These are phyloP conservation scores for Diaporthe sp. DNA, from an alignment of 2,329 filamentous ascomycete species.

Conservation along the genomic window DNA sequence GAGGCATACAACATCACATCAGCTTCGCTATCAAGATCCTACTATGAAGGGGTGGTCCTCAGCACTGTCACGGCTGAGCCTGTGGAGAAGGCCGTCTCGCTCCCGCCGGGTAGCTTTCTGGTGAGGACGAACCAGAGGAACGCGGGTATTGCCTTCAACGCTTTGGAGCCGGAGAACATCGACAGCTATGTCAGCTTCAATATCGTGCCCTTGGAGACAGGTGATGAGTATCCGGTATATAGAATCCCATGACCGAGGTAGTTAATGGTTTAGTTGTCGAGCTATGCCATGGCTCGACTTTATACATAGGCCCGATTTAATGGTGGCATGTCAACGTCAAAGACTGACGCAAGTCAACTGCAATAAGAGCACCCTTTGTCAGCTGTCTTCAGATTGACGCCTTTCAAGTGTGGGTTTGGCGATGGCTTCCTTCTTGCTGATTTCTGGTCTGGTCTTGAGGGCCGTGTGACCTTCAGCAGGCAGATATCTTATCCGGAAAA, in stretches of 20 bases:
- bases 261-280: not conserved
- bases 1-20: constrained; percentile 11
- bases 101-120: not conserved
- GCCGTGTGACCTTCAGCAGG: not conserved
- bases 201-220: not conserved
- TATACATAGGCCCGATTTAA: not conserved
- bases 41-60: constrained; percentile 10
- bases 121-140: constrained; percentile 20
- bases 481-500: constrained; percentile 1
- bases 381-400: not conserved
- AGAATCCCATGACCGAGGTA: not conserved
- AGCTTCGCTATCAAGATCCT: not conserved
- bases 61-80: constrained; percentile 6
- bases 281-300: not conserved
- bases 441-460: not conserved
- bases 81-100: not conserved
- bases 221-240: constrained; percentile 2
- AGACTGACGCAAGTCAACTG: not conserved
- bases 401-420: not conserved
- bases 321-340: not conserved
- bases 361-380: not conserved
- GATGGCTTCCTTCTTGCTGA: not conserved
- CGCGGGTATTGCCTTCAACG: constrained; percentile 1
- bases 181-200: constrained; percentile 24
- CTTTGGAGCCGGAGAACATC: constrained; percentile 5